These are phyloP conservation scores for Coniochaeta hoffmannii DNA, from an alignment of 2,329 filamentous ascomycete genomes.

Conservation along the genomic window DNA sequence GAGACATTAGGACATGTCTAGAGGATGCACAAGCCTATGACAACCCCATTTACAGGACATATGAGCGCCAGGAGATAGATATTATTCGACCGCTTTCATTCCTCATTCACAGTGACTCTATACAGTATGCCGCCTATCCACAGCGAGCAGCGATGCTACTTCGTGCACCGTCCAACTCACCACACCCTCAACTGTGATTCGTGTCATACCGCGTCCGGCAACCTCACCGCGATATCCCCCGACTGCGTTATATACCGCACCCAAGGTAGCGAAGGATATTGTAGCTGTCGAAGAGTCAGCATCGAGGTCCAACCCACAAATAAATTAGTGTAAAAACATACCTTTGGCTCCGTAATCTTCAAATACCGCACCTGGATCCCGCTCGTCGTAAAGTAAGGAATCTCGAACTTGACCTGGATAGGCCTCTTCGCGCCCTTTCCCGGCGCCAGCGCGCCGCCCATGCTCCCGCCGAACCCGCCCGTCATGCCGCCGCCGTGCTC, in stretches of 20 bases:
- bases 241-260: slow-evolving; percentile 98
- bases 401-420: slow-evolving; percentile 99
- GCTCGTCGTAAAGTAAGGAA: slow-evolving; percentile 99
- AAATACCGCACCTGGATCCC: slow-evolving; percentile 97
- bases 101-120: neutral
- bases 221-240: slow-evolving; percentile 87
- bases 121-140: neutral
- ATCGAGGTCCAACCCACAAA: neutral
- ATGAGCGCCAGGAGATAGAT: neutral
- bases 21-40: too few relatives aligned
- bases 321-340: slow-evolving; percentile 33
- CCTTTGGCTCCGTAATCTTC: slow-evolving; percentile 99
- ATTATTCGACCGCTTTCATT: neutral
- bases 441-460: slow-evolving; percentile 75
- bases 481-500: slow-evolving; percentile 97
- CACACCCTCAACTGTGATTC: neutral
- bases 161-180: neutral
- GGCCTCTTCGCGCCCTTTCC: slow-evolving; percentile 86
- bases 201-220: slow-evolving; percentile 76
- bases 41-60: too few relatives aligned
- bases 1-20: too few relatives aligned
- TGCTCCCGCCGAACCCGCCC: slow-evolving; percentile 91
- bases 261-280: slow-evolving; percentile 98
- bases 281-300: slow-evolving; percentile 50
- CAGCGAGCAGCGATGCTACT: neutral